These are phyloP conservation scores for Rhodotorula sp. DNA, from an alignment of 1,284 basidiomycete genomes.

Conservation along the genomic window DNA sequence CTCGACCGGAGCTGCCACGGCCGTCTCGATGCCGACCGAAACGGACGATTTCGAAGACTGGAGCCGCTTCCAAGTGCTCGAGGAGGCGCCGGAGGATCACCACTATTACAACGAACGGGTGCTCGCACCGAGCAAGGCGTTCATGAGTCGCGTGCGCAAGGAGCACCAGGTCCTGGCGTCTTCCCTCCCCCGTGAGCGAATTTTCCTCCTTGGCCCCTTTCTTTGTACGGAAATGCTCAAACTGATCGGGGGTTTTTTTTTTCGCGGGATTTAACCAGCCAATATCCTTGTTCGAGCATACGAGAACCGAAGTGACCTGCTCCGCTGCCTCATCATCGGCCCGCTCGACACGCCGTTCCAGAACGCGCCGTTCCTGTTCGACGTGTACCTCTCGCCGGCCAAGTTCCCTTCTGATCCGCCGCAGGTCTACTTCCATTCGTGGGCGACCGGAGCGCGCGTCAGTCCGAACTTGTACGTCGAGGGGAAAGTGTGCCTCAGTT, in stretches of 20 bases:
- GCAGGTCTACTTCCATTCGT: conserved; percentile 82
- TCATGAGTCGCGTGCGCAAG: conserved; percentile 69
- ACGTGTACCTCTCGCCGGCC: conserved; percentile 82
- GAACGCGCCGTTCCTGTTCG: conserved; percentile 87
- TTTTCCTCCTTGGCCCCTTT: conserved; percentile 17
- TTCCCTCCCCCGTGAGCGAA: conserved; percentile 69
- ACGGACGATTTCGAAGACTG: conserved; percentile 53
- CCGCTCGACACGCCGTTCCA: conserved; percentile 78
- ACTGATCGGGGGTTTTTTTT: neutral
- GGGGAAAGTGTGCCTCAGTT: conserved; percentile 72
- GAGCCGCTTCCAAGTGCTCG: conserved; percentile 72
- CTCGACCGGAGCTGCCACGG: neutral
- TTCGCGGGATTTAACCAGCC: conserved; percentile 42
- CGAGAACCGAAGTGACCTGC: conserved; percentile 75
- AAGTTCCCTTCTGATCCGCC: conserved; percentile 81
- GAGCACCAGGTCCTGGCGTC: conserved; percentile 77
- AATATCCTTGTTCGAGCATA: conserved; percentile 57
- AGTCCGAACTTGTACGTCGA: conserved; percentile 85
- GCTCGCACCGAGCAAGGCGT: conserved; percentile 62
- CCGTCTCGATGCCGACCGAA: conserved; percentile 43
- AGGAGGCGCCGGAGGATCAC: conserved; percentile 75
- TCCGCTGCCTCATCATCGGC: conserved; percentile 85
- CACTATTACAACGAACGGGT: conserved; percentile 62
- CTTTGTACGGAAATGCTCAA: too few relatives aligned
- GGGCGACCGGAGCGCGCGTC: conserved; percentile 84